A percentile compares a stretch with the other conserved stretches of the same genome.
These are phyloP conservation scores for Emiliania huxleyi DNA, from an alignment of 78 protist species.

Conservation along the genomic window DNA sequence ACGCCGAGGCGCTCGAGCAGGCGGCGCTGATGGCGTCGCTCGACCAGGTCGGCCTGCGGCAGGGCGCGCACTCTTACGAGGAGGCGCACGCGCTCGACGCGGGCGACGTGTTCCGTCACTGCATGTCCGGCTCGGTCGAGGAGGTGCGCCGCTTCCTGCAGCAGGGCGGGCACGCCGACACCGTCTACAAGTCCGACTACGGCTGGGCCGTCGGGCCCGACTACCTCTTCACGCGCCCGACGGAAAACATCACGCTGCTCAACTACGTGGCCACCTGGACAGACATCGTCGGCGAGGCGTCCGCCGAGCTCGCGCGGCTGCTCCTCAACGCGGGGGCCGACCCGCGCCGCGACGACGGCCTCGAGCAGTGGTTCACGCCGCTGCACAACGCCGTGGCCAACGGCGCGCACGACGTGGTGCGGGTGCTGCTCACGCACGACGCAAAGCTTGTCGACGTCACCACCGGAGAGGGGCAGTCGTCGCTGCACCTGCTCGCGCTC, in stretches of 20 bases:
- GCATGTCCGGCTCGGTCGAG: not conserved
- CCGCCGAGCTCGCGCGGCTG: not conserved
- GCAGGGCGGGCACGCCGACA: not conserved
- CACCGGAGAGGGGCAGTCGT: not conserved
- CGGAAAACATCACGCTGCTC: not conserved
- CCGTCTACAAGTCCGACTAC: not conserved
- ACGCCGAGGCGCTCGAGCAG: no score
- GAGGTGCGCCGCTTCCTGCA: not conserved
- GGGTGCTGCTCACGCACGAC: not conserved
- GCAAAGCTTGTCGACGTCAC: not conserved
- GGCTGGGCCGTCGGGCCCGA: constrained; percentile 26
- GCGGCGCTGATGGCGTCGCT: no score
- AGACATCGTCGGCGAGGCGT: not conserved
- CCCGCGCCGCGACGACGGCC: not conserved
- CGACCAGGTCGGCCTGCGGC: no score
- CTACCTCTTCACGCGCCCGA: not conserved
- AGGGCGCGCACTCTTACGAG: no score
- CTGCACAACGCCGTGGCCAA: constrained; percentile 19
- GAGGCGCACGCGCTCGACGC: no score
- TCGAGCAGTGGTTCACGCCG: not conserved
- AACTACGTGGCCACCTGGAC: not conserved
- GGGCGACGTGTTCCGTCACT: not conserved
- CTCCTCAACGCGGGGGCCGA: not conserved
- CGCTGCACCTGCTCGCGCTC: not conserved
- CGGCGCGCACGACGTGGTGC: not conserved